Conservation (phyloP, 2,329 filamentous ascomycete species). For the Penicillium capsulatum region DNA sequence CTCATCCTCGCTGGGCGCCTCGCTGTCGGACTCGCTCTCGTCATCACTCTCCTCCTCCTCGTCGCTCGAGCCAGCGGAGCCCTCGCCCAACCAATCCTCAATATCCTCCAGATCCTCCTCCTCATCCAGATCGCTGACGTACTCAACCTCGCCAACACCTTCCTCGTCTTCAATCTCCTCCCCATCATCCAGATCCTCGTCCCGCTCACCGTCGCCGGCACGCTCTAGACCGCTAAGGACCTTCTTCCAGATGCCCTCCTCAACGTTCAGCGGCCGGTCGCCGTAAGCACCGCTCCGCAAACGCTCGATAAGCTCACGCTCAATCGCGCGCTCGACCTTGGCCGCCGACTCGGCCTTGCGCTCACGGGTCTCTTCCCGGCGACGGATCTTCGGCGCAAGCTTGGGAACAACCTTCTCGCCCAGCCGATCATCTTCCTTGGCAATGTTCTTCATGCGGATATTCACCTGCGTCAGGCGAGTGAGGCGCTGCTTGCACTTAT, state of each 20-base stretch:
- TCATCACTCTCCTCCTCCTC: slow-evolving; percentile 53
- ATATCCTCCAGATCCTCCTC: slow-evolving; percentile 83
- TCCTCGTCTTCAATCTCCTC: slow-evolving; percentile 72
- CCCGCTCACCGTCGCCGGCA: slow-evolving; percentile 73
- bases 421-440: slow-evolving; percentile 81
- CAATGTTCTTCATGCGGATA: slow-evolving; percentile 70
- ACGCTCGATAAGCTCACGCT: slow-evolving; percentile 88
- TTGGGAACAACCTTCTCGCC: slow-evolving; percentile 86
- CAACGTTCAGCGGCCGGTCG: slow-evolving; percentile 89
- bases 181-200: slow-evolving; percentile 85
- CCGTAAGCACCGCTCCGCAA: slow-evolving; percentile 90
- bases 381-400: slow-evolving; percentile 81
- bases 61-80: slow-evolving; percentile 50
- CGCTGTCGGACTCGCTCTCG: slow-evolving; percentile 46
- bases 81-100: slow-evolving; percentile 87
- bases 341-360: slow-evolving; percentile 75
- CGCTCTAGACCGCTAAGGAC: slow-evolving; percentile 87
- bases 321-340: slow-evolving; percentile 93
- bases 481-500: slow-evolving; percentile 95
- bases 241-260: slow-evolving; percentile 95
- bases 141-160: slow-evolving; percentile 76
- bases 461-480: slow-evolving; percentile 89
- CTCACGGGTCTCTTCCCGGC: slow-evolving; percentile 70
- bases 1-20: slow-evolving; percentile 42
- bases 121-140: slow-evolving; percentile 83